Percentiles rank a stretch among this genome's conserved stretches.
phyloP scores from a whole-genome alignment of 257 asterid species.

The Plectranthus barbatus region DNA sequence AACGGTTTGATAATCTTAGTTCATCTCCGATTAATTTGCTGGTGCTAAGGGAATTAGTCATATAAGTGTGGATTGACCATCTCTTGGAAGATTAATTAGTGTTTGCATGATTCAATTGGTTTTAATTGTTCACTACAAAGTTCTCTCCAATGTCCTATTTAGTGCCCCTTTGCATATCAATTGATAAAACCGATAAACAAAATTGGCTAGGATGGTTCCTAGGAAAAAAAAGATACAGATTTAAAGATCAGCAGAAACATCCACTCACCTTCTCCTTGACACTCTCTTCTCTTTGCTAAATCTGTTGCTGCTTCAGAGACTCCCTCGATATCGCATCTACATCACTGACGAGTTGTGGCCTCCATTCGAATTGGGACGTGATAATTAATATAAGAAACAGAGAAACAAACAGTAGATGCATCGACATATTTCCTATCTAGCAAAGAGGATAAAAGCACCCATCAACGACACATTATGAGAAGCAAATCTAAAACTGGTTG shows the following conservation, averaged over 20 bases:
- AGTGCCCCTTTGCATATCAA: not conserved
- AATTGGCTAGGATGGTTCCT: not conserved
- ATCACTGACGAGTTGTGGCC: conserved; percentile 54
- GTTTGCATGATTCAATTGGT: too few species aligned
- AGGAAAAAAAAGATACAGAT: not conserved
- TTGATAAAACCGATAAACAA: not conserved
- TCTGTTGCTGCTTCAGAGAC: conserved; percentile 51
- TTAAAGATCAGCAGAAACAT: not conserved
- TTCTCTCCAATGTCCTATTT: too few species aligned
- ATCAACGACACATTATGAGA: not conserved
- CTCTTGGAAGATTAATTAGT: too few species aligned
- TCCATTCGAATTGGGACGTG: conserved; percentile 90
- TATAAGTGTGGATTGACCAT: too few species aligned
- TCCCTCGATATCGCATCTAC: conserved; percentile 43
- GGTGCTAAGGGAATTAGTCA: too few species aligned
- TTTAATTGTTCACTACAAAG: too few species aligned
- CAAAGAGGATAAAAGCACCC: not conserved
- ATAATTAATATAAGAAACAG: too few species aligned
- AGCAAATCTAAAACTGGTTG: not conserved
- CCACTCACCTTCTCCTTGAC: too few species aligned
- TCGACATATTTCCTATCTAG: too few species aligned
- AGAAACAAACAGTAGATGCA: conserved; percentile 63
- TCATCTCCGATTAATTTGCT: too few species aligned
- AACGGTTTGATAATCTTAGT: too few species aligned
- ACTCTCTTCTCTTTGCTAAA: conserved; percentile 54